phyloP scores from a whole-genome alignment of 768 basidiomycete species.

The Pisolithus sp. region DNA sequence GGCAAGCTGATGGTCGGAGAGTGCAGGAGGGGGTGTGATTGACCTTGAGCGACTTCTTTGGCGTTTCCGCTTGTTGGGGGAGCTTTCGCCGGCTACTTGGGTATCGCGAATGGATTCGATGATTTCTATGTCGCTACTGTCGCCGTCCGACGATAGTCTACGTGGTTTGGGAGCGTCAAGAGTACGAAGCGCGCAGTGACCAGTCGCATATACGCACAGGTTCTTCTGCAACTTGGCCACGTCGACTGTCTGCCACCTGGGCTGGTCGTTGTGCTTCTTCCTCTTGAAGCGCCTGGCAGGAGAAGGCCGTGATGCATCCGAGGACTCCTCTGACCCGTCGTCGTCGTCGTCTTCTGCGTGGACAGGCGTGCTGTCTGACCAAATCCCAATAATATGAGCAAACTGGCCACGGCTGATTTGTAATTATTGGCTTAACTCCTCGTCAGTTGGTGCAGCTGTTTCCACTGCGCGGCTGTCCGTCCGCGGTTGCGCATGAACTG shows the following conservation, averaged over 20 bases:
- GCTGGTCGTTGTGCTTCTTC: slow-evolving; percentile 30
- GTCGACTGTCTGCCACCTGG: slow-evolving; percentile 40
- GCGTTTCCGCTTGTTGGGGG: slow-evolving; percentile 39
- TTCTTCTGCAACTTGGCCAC: slow-evolving; percentile 36
- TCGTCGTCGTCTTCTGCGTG: slow-evolving; percentile 18
- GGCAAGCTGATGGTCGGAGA: slow-evolving; percentile 48
- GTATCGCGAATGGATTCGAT: slow-evolving; percentile 29
- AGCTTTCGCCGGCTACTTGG: slow-evolving; percentile 2
- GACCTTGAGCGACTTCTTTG: slow-evolving; percentile 60
- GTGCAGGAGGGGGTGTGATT: slow-evolving; percentile 67
- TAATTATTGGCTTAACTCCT: slow-evolving; percentile 37
- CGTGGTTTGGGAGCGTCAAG: slow-evolving; percentile 5
- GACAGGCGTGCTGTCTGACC: slow-evolving; percentile 21
- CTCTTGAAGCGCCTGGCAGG: slow-evolving; percentile 33
- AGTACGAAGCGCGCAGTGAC: neutral
- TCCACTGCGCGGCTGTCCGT: slow-evolving; percentile 53
- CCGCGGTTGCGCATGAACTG: slow-evolving; percentile 64
- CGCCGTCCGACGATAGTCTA: slow-evolving; percentile 36
- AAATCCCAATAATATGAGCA: neutral
- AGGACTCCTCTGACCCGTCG: slow-evolving; percentile 18
- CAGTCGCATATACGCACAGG: neutral
- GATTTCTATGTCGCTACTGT: slow-evolving; percentile 40
- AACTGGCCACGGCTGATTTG: no score
- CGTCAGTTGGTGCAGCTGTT: slow-evolving; percentile 46
- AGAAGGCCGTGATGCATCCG: slow-evolving; percentile 20